phyloP scores from a whole-genome alignment of 2,329 filamentous ascomycete species.

The Aspergillus bombycis region DNA sequence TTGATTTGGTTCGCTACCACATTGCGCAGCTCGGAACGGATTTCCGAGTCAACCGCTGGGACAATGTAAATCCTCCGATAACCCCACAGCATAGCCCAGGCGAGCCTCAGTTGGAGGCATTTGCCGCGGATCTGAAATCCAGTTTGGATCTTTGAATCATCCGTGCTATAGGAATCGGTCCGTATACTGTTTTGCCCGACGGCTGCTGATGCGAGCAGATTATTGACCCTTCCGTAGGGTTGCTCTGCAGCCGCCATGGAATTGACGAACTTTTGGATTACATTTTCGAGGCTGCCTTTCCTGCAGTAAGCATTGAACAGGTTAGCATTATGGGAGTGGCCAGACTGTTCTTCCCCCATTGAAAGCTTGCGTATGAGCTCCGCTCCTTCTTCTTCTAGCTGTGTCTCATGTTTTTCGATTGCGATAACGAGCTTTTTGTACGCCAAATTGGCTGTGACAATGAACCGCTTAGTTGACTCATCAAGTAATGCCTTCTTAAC shows the following conservation, averaged over 20 bases:
- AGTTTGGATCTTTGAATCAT: neutral
- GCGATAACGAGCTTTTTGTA: neutral
- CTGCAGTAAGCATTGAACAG: no score
- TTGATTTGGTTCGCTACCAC: neutral
- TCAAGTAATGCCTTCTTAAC: slow-evolving; percentile 17
- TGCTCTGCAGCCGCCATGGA: neutral
- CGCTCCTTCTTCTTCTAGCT: neutral
- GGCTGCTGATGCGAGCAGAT: neutral
- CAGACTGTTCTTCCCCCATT: no score
- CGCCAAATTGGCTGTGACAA: neutral
- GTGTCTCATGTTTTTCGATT: neutral
- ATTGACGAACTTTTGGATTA: neutral
- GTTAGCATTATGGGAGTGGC: no score
- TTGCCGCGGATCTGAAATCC: neutral
- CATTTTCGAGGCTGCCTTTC: no score
- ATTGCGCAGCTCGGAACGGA: neutral
- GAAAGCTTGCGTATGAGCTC: no score
- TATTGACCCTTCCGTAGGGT: neutral
- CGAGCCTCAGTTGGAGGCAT: neutral
- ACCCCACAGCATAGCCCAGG: neutral
- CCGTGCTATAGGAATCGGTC: neutral
- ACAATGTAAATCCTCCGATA: neutral
- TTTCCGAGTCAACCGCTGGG: neutral
- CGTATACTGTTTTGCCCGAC: neutral
- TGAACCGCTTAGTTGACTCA: slow-evolving; percentile 18